Base-by-base conservation (phyloP, 768 basidiomycete species). In the Antrodiella citrinella region DNA sequence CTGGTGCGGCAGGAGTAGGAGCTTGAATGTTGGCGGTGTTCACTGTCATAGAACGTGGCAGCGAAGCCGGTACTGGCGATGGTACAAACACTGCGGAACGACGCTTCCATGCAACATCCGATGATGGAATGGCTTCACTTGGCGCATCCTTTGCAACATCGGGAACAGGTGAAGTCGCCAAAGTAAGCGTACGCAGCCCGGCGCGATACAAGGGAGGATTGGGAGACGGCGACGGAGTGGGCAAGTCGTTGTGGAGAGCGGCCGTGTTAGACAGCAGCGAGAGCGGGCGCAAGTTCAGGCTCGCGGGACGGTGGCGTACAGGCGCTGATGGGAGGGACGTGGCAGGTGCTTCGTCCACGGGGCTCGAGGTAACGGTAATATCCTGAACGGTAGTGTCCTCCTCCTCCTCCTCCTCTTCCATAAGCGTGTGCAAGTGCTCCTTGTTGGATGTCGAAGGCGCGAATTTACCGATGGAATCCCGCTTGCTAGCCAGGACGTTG, bases 381-480 rank as follows among this genome's bases (percentile, higher is more conserved):
- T 49, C 39, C 25, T 62, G 51, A 22, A 58, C 43, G 18, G 52
- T 52, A 4, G 63, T 61, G 21, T 66, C 66, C 21, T 91, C 90
- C 39, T 91, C 91, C 45, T 93, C 89, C 47, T 91, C 90, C 50
- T 92, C 87, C 60, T 90, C 91, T 59, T 91, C 90, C 25, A 92
- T 69, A 23, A 91, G 72, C 15, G 89, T 91, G 52, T 80, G 77
- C 10, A 91, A 74, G 57, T 84, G 78, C 63, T 91, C 89, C 62
- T 88, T 90, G 47, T 81, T 74, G 10, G 78, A 77, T 0, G 79
- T 76, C 2, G 83, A 73, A 15, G 76, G 57, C 13, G 73, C 69
- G 54, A 84, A 73, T 66, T 85, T 90, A 45, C 76, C 72, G 65
- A 90, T 85, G 0, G 90, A 91, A 63, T 92, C 89, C 11, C 90